Percentiles rank a stretch among this genome's conserved stretches.
These are phyloP conservation scores for Arabidopsis lyrata DNA, from an alignment of 441 rosid genomes.

Conservation along the genomic window DNA sequence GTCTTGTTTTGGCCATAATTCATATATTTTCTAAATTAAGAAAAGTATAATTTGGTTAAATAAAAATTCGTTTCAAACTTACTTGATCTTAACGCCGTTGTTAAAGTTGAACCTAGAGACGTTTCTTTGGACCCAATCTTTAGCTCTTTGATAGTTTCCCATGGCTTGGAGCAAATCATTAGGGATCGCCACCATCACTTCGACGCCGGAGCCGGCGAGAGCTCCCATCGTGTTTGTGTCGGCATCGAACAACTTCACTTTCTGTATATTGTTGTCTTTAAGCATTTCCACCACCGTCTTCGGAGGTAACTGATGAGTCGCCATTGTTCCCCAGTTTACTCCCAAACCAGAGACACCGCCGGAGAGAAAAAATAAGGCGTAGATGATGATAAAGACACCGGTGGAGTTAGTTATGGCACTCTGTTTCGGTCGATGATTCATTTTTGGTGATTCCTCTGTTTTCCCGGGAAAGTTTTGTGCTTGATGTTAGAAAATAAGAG, in stretches of 20 bases:
- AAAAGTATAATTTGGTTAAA: neutral
- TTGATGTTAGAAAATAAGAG: neutral
- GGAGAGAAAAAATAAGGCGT: neutral
- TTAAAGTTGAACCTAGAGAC: conserved; percentile 77
- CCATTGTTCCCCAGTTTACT: conserved; percentile 96
- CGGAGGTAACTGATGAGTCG: conserved; percentile 71
- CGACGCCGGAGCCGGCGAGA: conserved; percentile 78
- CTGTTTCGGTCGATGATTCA: conserved; percentile 28
- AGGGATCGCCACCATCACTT: conserved; percentile 98
- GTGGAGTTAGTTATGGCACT: conserved; percentile 4
- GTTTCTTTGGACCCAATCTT: conserved; percentile 80
- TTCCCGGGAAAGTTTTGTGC: conserved; percentile 1
- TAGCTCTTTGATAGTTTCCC: conserved; percentile 67
- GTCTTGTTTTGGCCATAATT: neutral
- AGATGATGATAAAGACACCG: conserved; percentile 11
- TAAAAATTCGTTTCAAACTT: conserved; percentile 35
- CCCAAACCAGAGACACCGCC: conserved; percentile 66
- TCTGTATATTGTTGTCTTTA: conserved; percentile 77
- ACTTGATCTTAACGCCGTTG: conserved; percentile 91
- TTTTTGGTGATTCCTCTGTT: conserved; percentile 16
- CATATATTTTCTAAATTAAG: neutral
- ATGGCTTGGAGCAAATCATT: conserved; percentile 77
- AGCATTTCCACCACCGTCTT: conserved; percentile 78
- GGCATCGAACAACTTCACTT: conserved; percentile 94
- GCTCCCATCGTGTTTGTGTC: conserved; percentile 72